phyloP scores from a whole-genome alignment of 2,329 filamentous ascomycete species.

The Colletotrichum sublineola region DNA sequence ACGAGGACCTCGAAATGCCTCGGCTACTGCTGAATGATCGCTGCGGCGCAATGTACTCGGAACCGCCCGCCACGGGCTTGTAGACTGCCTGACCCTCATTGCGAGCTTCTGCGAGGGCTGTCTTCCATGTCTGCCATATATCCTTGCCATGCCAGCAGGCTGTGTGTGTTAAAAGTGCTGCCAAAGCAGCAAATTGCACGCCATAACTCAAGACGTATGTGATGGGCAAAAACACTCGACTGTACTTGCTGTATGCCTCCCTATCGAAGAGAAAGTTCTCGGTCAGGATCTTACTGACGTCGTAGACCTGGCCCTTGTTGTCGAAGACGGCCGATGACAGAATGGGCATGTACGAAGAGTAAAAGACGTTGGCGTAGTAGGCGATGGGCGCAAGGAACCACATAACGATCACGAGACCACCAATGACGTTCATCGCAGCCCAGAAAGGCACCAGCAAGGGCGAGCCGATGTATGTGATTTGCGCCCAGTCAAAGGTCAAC shows the following conservation, averaged over 20 bases:
- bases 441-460: conserved; percentile 87
- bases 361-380: conserved; percentile 85
- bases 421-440: conserved; percentile 87
- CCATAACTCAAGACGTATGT: conserved; percentile 91
- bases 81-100: conserved; percentile 65
- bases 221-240: conserved; percentile 85
- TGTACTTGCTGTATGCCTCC: conserved; percentile 83
- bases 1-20: conserved; percentile 53
- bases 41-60: conserved; percentile 35
- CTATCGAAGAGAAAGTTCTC: conserved; percentile 82
- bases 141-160: conserved; percentile 87
- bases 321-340: conserved; percentile 88
- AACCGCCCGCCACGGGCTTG: conserved; percentile 59
- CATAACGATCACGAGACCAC: conserved; percentile 84
- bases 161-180: conserved; percentile 84
- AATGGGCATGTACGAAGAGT: conserved; percentile 88
- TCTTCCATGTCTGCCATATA: conserved; percentile 82
- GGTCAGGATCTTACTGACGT: conserved; percentile 85
- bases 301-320: conserved; percentile 83
- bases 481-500: conserved; percentile 91
- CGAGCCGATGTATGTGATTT: conserved; percentile 89
- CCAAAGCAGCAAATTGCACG: conserved; percentile 86
- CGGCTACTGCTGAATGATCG: conserved; percentile 39
- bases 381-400: conserved; percentile 85
- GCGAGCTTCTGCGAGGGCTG: conserved; percentile 74